A percentile compares a stretch with the other conserved stretches of the same genome.
phyloP scores from a whole-genome alignment of 768 basidiomycete genomes.

The Boletus rubescentipes region DNA sequence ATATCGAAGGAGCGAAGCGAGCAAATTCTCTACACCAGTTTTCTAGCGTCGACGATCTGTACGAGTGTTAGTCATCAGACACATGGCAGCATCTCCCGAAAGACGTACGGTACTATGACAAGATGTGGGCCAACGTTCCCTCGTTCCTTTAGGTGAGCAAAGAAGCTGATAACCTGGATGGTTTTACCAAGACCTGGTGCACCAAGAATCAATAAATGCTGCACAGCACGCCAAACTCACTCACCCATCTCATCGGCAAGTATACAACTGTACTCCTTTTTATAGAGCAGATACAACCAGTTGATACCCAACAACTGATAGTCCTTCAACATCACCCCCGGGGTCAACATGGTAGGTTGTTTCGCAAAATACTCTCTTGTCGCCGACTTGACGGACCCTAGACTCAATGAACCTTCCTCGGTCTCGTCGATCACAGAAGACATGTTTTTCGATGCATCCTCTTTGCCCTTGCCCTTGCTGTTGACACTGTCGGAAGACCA shows the following conservation, averaged over 20 bases:
- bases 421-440: conserved; percentile 33
- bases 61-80: conserved; percentile 6
- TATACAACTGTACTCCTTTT: conserved; percentile 83
- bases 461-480: conserved; percentile 40
- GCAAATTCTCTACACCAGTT: conserved; percentile 99
- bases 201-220: not conserved
- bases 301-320: conserved; percentile 98
- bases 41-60: conserved; percentile 91
- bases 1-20: conserved; percentile 83
- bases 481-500: conserved; percentile 54
- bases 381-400: conserved; percentile 46
- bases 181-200: conserved; percentile 92
- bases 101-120: conserved; percentile 88
- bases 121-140: conserved; percentile 85
- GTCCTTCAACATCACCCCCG: conserved; percentile 82
- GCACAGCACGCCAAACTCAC: conserved; percentile 23
- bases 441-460: conserved; percentile 26
- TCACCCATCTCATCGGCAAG: conserved; percentile 99
- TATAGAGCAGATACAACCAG: conserved; percentile 90
- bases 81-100: not conserved
- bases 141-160: conserved; percentile 82
- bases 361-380: conserved; percentile 65
- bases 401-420: conserved; percentile 63
- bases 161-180: conserved; percentile 96
- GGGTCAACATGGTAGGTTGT: conserved; percentile 70